phyloP scores from a whole-genome alignment of 768 basidiomycete species.

The Kwoniella pini region DNA sequence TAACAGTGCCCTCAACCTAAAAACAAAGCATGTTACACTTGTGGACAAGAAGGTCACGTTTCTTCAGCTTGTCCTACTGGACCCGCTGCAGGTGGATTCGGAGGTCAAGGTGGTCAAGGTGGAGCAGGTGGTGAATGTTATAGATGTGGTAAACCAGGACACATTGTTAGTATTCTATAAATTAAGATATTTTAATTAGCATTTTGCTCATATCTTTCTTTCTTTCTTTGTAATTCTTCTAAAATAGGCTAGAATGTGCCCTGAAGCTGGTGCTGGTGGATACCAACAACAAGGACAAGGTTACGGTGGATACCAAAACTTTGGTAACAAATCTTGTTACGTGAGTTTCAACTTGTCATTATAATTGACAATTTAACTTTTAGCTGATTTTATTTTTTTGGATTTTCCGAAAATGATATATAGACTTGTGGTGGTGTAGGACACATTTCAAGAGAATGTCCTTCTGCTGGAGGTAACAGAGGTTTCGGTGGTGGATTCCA shows the following conservation, averaged over 20 bases:
- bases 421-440: conserved; percentile 56
- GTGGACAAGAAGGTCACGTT: conserved; percentile 54
- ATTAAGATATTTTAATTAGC: too few relatives aligned
- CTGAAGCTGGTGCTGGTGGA: conserved; percentile 43
- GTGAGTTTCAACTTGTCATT: conserved; percentile 49
- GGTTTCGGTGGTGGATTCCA: conserved; percentile 37
- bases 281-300: conserved; percentile 26
- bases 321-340: conserved; percentile 51
- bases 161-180: too few relatives aligned
- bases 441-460: conserved; percentile 54
- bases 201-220: too few relatives aligned
- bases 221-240: too few relatives aligned
- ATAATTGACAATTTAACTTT: neutral
- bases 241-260: conserved; percentile 50
- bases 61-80: conserved; percentile 49
- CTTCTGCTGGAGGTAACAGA: conserved; percentile 44
- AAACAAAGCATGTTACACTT: conserved; percentile 54
- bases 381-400: too few relatives aligned
- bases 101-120: conserved; percentile 34
- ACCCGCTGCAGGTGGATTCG: conserved; percentile 41
- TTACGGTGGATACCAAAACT: conserved; percentile 26
- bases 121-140: conserved; percentile 51
- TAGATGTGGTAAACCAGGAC: conserved; percentile 54
- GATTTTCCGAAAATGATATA: too few relatives aligned
- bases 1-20: conserved; percentile 52